Conservation (phyloP, 1,284 basidiomycete species). For the Mrakiaceae sp. region DNA sequence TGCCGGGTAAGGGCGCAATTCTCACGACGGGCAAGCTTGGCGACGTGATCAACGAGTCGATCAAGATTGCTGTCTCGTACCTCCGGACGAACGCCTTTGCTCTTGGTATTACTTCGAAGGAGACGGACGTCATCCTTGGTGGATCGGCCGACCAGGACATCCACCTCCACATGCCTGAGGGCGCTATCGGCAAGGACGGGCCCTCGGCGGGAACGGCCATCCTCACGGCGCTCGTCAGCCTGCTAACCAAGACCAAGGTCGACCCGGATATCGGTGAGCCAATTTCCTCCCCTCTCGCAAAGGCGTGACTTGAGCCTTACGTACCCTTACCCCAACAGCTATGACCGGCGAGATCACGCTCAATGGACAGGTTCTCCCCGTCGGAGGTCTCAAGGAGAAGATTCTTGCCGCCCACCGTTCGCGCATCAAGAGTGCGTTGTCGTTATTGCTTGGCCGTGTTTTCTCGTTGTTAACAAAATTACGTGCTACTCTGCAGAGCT, state of each 20-base stretch:
- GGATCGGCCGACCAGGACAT: conserved; percentile 60
- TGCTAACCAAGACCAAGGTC: conserved; percentile 74
- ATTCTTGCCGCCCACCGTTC: conserved; percentile 88
- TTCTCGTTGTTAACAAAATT: neutral
- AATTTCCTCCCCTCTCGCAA: neutral
- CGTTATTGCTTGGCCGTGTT: neutral
- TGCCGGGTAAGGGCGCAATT: conserved; percentile 81
- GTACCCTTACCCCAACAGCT: conserved; percentile 40
- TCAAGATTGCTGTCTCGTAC: conserved; percentile 88
- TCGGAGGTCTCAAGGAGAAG: conserved; percentile 90
- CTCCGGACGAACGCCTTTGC: conserved; percentile 81
- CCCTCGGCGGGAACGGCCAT: conserved; percentile 94
- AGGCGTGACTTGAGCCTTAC: neutral
- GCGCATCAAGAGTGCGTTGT: conserved; percentile 64
- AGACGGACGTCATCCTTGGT: conserved; percentile 59
- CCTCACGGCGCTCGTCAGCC: conserved; percentile 75
- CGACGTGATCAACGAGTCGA: conserved; percentile 92
- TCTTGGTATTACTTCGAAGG: conserved; percentile 66
- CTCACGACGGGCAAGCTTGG: conserved; percentile 95
- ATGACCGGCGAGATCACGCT: conserved; percentile 95
- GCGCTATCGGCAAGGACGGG: conserved; percentile 94
- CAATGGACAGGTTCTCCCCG: conserved; percentile 81
- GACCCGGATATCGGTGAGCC: conserved; percentile 71
- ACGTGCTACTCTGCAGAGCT: conserved; percentile 33
- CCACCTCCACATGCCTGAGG: conserved; percentile 93